A percentile compares a stretch with the other conserved stretches of the same genome.
Evolutionary conservation across 805 yeast species (phyloP).

Genomic region (Ascoidea tarda): DNA sequence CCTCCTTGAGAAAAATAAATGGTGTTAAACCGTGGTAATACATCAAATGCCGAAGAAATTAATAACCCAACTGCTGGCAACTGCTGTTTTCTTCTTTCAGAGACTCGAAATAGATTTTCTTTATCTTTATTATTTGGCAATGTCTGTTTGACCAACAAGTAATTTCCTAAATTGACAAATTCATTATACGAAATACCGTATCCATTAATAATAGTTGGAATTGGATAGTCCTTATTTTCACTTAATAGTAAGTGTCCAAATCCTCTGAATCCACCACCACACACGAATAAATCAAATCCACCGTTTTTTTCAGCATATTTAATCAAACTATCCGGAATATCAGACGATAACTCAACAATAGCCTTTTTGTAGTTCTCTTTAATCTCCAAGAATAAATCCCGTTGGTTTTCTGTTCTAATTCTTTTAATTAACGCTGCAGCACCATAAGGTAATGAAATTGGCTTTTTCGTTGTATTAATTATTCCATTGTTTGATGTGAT

Average conservation of each 20-base stretch:
- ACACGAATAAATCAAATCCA: conserved; percentile 49
- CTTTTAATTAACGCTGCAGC: conserved; percentile 54
- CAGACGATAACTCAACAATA: conserved; percentile 24
- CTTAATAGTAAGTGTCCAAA: conserved; percentile 46
- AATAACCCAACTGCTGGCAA: conserved; percentile 57
- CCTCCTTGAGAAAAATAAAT: conserved; percentile 68
- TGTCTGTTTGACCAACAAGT: conserved; percentile 31
- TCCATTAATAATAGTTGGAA: conserved; percentile 59
- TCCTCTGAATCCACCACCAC: conserved; percentile 68
- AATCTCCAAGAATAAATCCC: conserved; percentile 37
- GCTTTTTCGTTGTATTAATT: conserved; percentile 36
- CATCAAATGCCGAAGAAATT: conserved; percentile 46
- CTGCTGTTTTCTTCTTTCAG: conserved; percentile 51
- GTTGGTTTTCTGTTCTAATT: conserved; percentile 34
- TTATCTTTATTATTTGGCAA: conserved; percentile 26
- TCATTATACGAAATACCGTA: conserved; percentile 42
- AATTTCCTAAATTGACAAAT: conserved; percentile 36
- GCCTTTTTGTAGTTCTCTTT: conserved; percentile 35
- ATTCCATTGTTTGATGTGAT: conserved; percentile 41
- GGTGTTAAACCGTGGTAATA: conserved; percentile 44
- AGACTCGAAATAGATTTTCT: conserved; percentile 43
- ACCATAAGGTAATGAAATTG: conserved; percentile 60
- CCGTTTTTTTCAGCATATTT: conserved; percentile 38
- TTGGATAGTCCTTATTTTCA: conserved; percentile 42
- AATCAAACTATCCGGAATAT: conserved; percentile 35